These are phyloP conservation scores for Fraxinus greggii DNA, from an alignment of 305 asterid species.

Conservation along the genomic window DNA sequence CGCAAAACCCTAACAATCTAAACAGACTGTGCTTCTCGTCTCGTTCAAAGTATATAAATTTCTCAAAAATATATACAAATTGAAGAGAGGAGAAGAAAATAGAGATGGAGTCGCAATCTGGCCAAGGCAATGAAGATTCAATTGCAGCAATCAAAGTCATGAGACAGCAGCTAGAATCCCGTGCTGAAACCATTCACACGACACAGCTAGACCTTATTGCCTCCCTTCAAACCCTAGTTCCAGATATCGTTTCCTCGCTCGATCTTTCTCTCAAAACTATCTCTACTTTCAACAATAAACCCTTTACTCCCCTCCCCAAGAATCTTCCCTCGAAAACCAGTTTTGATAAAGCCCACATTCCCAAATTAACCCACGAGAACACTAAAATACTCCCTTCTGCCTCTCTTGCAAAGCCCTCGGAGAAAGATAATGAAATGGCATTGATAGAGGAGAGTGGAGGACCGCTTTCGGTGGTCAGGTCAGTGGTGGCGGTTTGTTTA, in stretches of 20 bases:
- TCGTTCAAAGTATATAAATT: neutral
- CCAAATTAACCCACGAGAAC: conserved; percentile 37
- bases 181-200: conserved; percentile 64
- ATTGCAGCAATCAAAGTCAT: conserved; percentile 52
- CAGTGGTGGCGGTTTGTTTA: conserved; percentile 91
- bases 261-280: conserved; percentile 77
- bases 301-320: conserved; percentile 64
- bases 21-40: neutral
- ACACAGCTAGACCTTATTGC: conserved; percentile 80
- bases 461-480: conserved; percentile 65
- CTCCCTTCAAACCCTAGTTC: conserved; percentile 75
- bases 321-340: conserved; percentile 61
- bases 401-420: conserved; percentile 29
- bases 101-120: conserved; percentile 50
- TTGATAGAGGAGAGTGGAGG: conserved; percentile 71
- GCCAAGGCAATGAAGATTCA: conserved; percentile 45
- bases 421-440: conserved; percentile 43
- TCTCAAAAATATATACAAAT: neutral
- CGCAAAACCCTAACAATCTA: neutral
- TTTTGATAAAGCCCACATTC: conserved; percentile 32
- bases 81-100: neutral
- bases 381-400: conserved; percentile 29
- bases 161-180: conserved; percentile 67
- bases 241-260: conserved; percentile 83
- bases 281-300: conserved; percentile 54